Base-by-base conservation (phyloP, 306 rosid species). In the Abrus precatorius region DNA sequence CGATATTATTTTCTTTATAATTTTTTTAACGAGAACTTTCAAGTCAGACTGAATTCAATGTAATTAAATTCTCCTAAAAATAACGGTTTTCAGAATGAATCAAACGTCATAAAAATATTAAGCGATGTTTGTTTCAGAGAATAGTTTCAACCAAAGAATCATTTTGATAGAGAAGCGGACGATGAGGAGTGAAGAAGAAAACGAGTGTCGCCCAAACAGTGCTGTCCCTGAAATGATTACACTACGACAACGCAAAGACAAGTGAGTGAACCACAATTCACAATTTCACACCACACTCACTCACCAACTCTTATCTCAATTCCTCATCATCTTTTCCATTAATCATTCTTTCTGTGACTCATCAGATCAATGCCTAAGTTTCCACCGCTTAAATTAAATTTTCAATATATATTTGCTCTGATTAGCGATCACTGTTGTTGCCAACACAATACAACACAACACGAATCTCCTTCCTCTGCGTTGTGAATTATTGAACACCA, bases 151-250 rank as follows among this genome's bases (percentile, higher is more conserved):
- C 12, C 1, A 3, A 80, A 67, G 34, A 68, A 75, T 68, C 1
- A 59, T 57, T 9, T 69, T 60, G 61, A 69, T 48, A 65, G 32
- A n/a, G 27, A 33, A 72, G 4, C 38, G 41, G 61, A 82, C 85
- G 82, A 78, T 52, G 28, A 69, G 60, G 49, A 82, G 49, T 66
- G 50, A 33, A 36, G 2, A 36, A 4, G 40, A 36, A 36, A 36
- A 36, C 3, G 40, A 36, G 40, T 36, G 4, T 2, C 40, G 3
- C 4, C 1, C 40, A 36, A 36, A 36, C 40, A 2, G 3, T 36
- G 60, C 59, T 70, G 79, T 75, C 59, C 72, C 57, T 13, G 36
- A 3, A 34, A 76, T 48, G 44, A 59, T 36, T 55, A 10, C 68
- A 41, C 79, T 30, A 10, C 27, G 45, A 8, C 79, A 45, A 28